Base-by-base conservation (phyloP, 73 alveolate species). In the Blepharisma stoltei region DNA sequence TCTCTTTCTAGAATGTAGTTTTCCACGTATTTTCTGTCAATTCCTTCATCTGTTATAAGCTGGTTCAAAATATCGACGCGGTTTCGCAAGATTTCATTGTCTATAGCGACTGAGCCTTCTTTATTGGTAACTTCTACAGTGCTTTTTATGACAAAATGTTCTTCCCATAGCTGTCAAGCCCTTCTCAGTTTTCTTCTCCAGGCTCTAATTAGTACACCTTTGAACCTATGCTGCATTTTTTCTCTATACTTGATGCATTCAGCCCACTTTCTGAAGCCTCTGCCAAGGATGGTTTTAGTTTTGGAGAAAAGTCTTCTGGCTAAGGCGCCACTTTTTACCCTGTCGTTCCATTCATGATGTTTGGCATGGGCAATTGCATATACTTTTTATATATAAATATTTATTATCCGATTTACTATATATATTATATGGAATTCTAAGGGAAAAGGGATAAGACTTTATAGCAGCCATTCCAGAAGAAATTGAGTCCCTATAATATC, bases 1-100 rank as follows among this genome's bases (percentile, higher is more conserved):
- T 60, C 73, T 20, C 73, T 0, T 60, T 60, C 73, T 8, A 14
- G 14, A 2, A 60, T 60, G 23, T 60, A 60, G 14, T 25, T 60
- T 60, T 60, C 73, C 6, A 60, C 73, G 46, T 60, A 60, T 38
- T 60, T 60, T 9, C 46, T n/a, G 73, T 60, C 73, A 9, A 60
- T 60, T 20, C 73, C 73, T 25, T 60, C 73, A 60, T 60, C 73
- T 18, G 18, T n/a, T 20, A 60, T 60, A 3, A 60, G 46, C 45
- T 25, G 18, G 2, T n/a, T 25, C 2, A 60, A 25, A 9, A 60
- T 60, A 8, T 60, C 73, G 23, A 14, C 23, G 38, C 73, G 38
- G 47, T 60, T 38, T 60, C 46, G 14, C 2, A 60, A 38, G 23
- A 20, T 14, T 14, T n/a, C 38, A 38, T 60, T 60, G 14, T 60